Evolutionary conservation across 176 grass and related monocot species (phyloP).

Genomic region (Ensete glaucum): DNA sequence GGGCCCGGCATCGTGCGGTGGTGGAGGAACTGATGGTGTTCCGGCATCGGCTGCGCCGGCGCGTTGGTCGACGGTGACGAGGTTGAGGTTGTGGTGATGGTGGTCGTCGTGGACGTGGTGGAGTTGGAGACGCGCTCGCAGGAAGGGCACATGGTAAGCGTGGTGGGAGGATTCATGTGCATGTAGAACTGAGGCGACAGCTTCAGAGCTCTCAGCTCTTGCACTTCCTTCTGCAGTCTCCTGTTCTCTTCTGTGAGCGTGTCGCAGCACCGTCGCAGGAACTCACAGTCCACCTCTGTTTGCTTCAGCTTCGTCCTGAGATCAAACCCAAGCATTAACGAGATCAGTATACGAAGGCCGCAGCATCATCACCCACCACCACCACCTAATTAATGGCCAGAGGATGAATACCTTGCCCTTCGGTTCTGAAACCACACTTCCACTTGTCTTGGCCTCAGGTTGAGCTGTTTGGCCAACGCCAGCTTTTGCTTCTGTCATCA

Average conservation of each 20-base stretch:
- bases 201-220: constrained; percentile 9
- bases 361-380: background rate
- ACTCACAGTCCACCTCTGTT: constrained; percentile 15
- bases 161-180: constrained; percentile 7
- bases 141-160: constrained; percentile 3
- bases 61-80: background rate
- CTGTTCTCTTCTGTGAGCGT: constrained; percentile 1
- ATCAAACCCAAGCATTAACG: background rate
- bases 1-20: background rate
- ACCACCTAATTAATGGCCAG: background rate
- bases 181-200: constrained; percentile 10
- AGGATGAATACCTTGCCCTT: background rate
- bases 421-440: constrained; percentile 15
- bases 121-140: constrained; percentile 10
- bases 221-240: constrained; percentile 3
- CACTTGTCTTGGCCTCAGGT: constrained; percentile 6
- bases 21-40: constrained; percentile 29
- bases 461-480: constrained; percentile 2
- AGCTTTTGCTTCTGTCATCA: constrained; percentile 7
- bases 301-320: constrained; percentile 13
- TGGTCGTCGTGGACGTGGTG: background rate
- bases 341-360: background rate
- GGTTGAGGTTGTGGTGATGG: constrained; percentile 9
- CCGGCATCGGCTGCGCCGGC: background rate
- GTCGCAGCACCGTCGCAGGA: constrained; percentile 10